Evolutionary conservation across 495 filamentous ascomycete species (phyloP), one percentile per base, ranked within the genome.

Genomic region (Penicillium waksmanii): DNA sequence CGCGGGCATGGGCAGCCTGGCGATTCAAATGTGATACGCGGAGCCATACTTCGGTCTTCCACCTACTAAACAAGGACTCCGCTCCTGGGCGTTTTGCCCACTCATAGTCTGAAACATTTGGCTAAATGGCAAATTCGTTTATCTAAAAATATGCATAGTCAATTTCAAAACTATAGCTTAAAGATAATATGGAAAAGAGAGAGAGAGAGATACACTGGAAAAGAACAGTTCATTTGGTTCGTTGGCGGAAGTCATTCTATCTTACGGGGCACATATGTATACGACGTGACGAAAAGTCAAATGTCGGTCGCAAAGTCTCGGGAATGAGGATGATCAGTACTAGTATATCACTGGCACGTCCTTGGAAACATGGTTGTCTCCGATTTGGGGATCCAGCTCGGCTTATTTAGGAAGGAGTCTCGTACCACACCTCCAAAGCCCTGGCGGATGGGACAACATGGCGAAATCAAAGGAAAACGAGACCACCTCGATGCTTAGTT

Each of bases 21-120:
- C 1, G 34, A 18, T 55, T 23, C 7, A 18, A 3, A 7, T 15
- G 31, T 67, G 62, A 62, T 67, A 65, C 56, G 62, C 46, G 10
- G 59, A 62, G 35, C 62, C 65, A 53, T 7, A 50, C 44, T 65
- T 60, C 25, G 1, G 12, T 35, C 11, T 17, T 18, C 42, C n/a
- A 44, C 42, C 6, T 44, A n/a, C n/a, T 44, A n/a, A n/a, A 44
- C 17, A 44, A 18, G n/a, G 42, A 44, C 19, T 19, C 9, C n/a
- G 17, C 42, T 44, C 42, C 42, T 18, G 8, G 17, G 42, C 17
- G 42, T 44, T 44, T 44, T 44, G 42, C 42, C 42, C 17, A 18
- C n/a, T 44, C 8, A 9, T 44, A 3, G 17, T 44, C 42, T 44
- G 42, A 44, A n/a, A 44, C 42, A 44, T 19, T n/a, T 9, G 5